A percentile compares a stretch with the other conserved stretches of the same genome.
phyloP scores from a whole-genome alignment of 345 rosid genomes.

The Gossypium thurberi region DNA sequence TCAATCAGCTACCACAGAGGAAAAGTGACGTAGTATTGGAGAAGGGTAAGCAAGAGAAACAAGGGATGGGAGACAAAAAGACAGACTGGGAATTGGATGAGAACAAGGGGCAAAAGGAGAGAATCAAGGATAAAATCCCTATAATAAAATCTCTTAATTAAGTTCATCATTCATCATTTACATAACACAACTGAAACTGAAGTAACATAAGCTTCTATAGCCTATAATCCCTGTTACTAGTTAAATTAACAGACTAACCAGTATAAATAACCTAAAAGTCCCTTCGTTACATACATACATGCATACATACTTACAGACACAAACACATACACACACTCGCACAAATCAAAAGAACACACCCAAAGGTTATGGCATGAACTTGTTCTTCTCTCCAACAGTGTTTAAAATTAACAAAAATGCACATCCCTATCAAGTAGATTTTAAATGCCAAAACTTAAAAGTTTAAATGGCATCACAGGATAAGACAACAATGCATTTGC shows the following conservation, averaged over 20 bases:
- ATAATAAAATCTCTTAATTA: background rate
- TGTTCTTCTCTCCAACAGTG: background rate
- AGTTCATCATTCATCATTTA: background rate
- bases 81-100: background rate
- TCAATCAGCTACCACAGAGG: background rate
- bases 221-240: background rate
- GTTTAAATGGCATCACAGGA: background rate
- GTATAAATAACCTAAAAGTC: background rate
- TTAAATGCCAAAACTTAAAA: background rate
- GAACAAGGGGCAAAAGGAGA: background rate
- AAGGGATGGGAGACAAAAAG: background rate
- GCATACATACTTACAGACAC: background rate
- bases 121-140: background rate
- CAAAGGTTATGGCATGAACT: background rate
- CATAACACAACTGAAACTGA: background rate
- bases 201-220: background rate
- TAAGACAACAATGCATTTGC: background rate
- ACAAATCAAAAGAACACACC: background rate
- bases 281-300: background rate
- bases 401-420: background rate
- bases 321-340: background rate
- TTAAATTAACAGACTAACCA: background rate
- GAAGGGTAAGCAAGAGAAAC: background rate
- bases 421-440: background rate
- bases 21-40: background rate